A percentile compares a stretch with the other conserved stretches of the same genome.
phyloP scores from a whole-genome alignment of 768 basidiomycete species.

The Candolleomyces eurysporus region DNA sequence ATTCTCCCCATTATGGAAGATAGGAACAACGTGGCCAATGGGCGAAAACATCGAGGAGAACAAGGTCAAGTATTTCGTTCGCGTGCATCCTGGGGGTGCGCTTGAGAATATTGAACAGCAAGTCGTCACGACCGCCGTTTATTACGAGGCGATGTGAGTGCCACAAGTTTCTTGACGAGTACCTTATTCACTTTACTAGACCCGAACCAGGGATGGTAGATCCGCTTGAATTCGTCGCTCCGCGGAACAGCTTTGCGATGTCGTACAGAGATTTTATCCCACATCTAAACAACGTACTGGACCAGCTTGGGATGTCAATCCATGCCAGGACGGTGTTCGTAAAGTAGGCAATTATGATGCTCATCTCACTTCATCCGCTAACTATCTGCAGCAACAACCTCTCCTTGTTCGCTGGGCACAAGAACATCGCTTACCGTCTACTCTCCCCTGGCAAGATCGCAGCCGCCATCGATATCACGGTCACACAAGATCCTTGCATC shows the following conservation, averaged over 20 bases:
- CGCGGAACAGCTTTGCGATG: constrained; percentile 86
- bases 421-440: constrained; percentile 90
- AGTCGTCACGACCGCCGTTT: constrained; percentile 75
- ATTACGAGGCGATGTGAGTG: constrained; percentile 82
- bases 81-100: constrained; percentile 82
- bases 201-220: constrained; percentile 78
- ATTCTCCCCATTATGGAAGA: constrained; percentile 72
- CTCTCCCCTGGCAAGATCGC: constrained; percentile 76
- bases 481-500: constrained; percentile 76
- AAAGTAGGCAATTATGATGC: constrained; percentile 45
- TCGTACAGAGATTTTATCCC: constrained; percentile 76
- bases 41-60: constrained; percentile 65
- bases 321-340: constrained; percentile 82
- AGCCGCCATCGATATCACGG: constrained; percentile 82
- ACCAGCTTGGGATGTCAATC: constrained; percentile 80
- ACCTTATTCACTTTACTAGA: constrained; percentile 35
- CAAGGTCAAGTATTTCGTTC: constrained; percentile 80
- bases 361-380: neutral
- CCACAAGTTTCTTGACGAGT: neutral
- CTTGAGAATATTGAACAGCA: constrained; percentile 85
- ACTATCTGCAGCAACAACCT: constrained; percentile 64
- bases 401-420: constrained; percentile 68
- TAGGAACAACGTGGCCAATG: constrained; percentile 76
- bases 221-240: constrained; percentile 74
- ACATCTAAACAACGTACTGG: constrained; percentile 78